Conservation (phyloP, 2,329 filamentous ascomycete genomes). For the Dactylella cylindrospora region DNA sequence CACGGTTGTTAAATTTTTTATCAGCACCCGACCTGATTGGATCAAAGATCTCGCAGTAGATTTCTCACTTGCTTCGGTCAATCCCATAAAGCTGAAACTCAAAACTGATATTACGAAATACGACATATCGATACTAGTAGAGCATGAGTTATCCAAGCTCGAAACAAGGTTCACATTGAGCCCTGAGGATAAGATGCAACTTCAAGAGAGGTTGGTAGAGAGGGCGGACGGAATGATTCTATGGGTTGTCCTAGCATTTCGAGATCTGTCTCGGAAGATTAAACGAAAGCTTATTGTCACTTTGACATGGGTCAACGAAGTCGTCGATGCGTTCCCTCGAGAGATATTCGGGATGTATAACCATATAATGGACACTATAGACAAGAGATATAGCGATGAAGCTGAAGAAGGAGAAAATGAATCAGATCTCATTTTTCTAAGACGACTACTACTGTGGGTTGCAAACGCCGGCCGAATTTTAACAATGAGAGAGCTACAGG, state of each 20-base stretch:
- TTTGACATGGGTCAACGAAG: slow-evolving; percentile 6
- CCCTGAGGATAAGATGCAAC: neutral
- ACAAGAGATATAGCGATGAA: slow-evolving; percentile 9
- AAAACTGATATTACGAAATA: slow-evolving; percentile 6
- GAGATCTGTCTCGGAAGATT: slow-evolving; percentile 1
- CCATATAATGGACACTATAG: slow-evolving; percentile 16
- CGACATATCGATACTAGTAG: slow-evolving; percentile 15
- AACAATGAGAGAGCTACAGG: slow-evolving; percentile 18
- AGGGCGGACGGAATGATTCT: slow-evolving; percentile 27
- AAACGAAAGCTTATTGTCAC: slow-evolving; percentile 3
- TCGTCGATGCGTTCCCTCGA: slow-evolving; percentile 6
- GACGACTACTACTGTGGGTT: slow-evolving; percentile 10
- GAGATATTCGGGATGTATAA: slow-evolving; percentile 28
- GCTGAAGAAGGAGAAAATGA: slow-evolving; percentile 9
- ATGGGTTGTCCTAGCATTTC: slow-evolving; percentile 20
- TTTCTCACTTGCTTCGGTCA: neutral
- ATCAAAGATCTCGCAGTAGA: slow-evolving; percentile 10
- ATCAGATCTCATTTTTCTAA: slow-evolving; percentile 4
- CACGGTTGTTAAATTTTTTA: slow-evolving; percentile 5
- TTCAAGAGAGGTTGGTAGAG: slow-evolving; percentile 7
- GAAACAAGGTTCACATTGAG: slow-evolving; percentile 5
- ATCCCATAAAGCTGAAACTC: slow-evolving; percentile 8
- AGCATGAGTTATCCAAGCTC: slow-evolving; percentile 7
- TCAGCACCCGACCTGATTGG: slow-evolving; percentile 17
- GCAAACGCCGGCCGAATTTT: slow-evolving; percentile 3